Evolutionary conservation across 257 asterid genomes (phyloP).

Genomic region (Solanum arcanum): DNA sequence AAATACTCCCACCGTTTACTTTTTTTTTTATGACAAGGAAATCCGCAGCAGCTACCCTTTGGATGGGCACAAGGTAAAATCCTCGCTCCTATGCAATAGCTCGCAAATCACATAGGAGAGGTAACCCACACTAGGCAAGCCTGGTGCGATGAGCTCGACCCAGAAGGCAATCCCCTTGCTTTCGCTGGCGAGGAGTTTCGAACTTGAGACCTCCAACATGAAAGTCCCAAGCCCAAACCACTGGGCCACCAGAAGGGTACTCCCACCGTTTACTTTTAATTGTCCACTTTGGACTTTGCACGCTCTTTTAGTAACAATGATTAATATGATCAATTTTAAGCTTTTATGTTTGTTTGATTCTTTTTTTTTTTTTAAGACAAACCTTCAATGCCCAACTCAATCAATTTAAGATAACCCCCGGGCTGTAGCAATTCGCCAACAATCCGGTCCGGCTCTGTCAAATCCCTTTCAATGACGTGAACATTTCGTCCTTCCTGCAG

Average conservation of each 20-base stretch:
- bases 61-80: too few species aligned
- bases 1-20: neutral
- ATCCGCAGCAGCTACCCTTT: too few species aligned
- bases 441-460: conserved; percentile 22
- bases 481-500: conserved; percentile 21
- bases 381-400: conserved; percentile 27
- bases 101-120: too few species aligned
- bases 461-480: conserved; percentile 15
- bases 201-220: too few species aligned
- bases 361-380: neutral
- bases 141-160: too few species aligned
- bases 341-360: neutral
- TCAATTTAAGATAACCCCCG: conserved; percentile 21
- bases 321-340: neutral
- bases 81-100: too few species aligned
- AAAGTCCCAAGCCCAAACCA: too few species aligned
- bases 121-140: too few species aligned
- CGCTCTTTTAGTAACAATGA: neutral
- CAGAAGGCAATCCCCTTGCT: too few species aligned
- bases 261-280: neutral
- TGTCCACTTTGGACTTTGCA: neutral
- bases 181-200: too few species aligned
- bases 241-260: neutral
- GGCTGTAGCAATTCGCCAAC: conserved; percentile 28
- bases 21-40: too few species aligned